Conservation (phyloP, 306 rosid species). For the Vigna reflexopilosa region DNA sequence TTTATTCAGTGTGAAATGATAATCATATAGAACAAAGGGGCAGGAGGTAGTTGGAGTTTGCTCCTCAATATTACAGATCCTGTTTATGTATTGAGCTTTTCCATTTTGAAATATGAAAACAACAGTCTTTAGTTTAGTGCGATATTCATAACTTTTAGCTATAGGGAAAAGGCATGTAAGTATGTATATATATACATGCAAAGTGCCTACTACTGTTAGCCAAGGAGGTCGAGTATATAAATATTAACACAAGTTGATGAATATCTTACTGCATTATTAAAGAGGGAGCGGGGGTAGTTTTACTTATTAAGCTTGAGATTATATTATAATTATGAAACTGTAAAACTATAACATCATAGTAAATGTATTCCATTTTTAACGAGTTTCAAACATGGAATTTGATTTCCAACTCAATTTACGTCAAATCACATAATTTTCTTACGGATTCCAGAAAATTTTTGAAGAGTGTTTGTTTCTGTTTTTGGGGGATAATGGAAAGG, state of each 20-base stretch:
- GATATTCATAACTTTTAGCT: not conserved
- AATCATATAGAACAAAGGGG: slow-evolving; percentile 9
- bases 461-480: not conserved
- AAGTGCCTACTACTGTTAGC: not conserved
- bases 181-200: not conserved
- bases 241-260: not conserved
- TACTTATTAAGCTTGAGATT: not conserved
- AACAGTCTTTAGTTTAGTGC: not conserved
- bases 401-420: not conserved
- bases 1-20: slow-evolving; percentile 4
- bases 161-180: not conserved
- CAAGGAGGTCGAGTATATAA: not conserved
- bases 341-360: not conserved
- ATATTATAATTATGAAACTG: not conserved
- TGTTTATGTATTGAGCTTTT: not conserved
- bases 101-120: not conserved
- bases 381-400: not conserved
- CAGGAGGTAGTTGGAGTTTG: not conserved
- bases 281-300: not conserved
- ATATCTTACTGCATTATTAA: not conserved
- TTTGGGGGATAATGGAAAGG: not conserved
- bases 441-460: not conserved
- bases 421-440: not conserved
- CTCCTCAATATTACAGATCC: not conserved
- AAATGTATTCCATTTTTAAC: not conserved